These are phyloP conservation scores for Hirschioporus abietinus DNA, from an alignment of 768 basidiomycete genomes.

Conservation along the genomic window DNA sequence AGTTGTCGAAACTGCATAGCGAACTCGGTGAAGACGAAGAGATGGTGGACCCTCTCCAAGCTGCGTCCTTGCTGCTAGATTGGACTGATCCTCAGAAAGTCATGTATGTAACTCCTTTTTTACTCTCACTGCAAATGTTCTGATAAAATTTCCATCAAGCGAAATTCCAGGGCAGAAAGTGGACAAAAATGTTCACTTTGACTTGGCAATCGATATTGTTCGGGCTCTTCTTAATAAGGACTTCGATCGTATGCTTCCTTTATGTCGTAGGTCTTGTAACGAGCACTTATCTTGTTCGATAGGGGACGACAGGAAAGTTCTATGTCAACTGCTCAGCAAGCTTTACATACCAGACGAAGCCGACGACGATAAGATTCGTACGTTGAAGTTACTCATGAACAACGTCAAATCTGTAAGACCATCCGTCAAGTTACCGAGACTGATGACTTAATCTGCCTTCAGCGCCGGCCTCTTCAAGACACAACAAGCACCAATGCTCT, in stretches of 20 bases:
- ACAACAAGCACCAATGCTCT: conserved; percentile 62
- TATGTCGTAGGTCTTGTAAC: background rate
- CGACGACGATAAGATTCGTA: conserved; percentile 63
- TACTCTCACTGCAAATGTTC: conserved; percentile 1
- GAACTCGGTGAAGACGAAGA: conserved; percentile 68
- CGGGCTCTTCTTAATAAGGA: conserved; percentile 43
- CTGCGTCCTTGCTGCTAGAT: conserved; percentile 75
- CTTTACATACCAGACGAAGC: conserved; percentile 63
- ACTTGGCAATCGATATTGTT: conserved; percentile 49
- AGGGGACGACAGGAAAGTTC: conserved; percentile 45
- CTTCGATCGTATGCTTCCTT: conserved; percentile 42
- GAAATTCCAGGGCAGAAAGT: conserved; percentile 33
- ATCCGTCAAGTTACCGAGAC: conserved; percentile 9
- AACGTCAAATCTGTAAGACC: conserved; percentile 49
- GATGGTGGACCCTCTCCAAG: conserved; percentile 68
- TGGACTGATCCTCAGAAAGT: conserved; percentile 85
- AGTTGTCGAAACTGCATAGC: conserved; percentile 50
- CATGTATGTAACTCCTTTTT: conserved; percentile 35
- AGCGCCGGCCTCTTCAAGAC: conserved; percentile 60
- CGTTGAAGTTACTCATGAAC: conserved; percentile 55
- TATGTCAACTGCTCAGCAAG: conserved; percentile 43
- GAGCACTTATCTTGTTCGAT: conserved; percentile 1
- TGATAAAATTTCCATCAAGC: conserved; percentile 21
- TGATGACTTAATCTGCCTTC: conserved; percentile 23
- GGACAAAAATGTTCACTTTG: conserved; percentile 45